Evolutionary conservation across 306 rosid genomes (phyloP).

Genomic region (Acacia crassicarpa): DNA sequence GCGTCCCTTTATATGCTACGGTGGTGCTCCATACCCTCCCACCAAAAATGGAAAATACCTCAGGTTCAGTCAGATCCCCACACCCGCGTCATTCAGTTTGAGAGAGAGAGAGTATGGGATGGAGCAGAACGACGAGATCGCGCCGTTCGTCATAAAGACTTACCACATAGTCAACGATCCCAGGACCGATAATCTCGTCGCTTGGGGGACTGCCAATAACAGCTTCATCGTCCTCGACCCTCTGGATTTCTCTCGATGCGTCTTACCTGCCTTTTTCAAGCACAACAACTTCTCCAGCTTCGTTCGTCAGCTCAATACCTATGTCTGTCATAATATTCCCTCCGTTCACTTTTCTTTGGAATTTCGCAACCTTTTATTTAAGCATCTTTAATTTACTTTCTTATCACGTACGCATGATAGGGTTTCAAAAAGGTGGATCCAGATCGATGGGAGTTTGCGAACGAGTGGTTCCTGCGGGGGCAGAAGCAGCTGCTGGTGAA

Average conservation of each 20-base stretch:
- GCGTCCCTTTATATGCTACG: constrained; percentile 37
- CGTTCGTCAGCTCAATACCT: constrained; percentile 94
- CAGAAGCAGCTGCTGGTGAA: constrained; percentile 72
- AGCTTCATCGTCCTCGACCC: constrained; percentile 92
- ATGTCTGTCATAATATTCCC: constrained; percentile 27
- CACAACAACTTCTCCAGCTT: constrained; percentile 96
- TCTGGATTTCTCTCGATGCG: constrained; percentile 58
- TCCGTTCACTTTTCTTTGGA: too few species aligned
- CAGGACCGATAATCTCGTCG: constrained; percentile 56
- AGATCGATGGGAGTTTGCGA: constrained; percentile 94
- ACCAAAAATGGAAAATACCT: background rate
- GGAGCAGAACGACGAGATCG: constrained; percentile 61
- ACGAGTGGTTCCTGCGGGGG: constrained; percentile 84
- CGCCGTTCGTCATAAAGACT: constrained; percentile 92
- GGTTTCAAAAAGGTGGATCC: constrained; percentile 94
- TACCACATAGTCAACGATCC: constrained; percentile 89
- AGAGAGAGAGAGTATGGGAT: constrained; percentile 38
- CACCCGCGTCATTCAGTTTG: background rate
- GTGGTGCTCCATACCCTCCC: constrained; percentile 29
- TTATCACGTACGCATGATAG: constrained; percentile 31
- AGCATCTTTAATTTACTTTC: background rate
- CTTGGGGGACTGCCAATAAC: constrained; percentile 76
- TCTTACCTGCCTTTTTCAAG: constrained; percentile 83
- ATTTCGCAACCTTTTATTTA: background rate
- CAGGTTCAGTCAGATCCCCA: background rate